Evolutionary conservation across 345 rosid species (phyloP).

Genomic region (Geranium brycei): DNA sequence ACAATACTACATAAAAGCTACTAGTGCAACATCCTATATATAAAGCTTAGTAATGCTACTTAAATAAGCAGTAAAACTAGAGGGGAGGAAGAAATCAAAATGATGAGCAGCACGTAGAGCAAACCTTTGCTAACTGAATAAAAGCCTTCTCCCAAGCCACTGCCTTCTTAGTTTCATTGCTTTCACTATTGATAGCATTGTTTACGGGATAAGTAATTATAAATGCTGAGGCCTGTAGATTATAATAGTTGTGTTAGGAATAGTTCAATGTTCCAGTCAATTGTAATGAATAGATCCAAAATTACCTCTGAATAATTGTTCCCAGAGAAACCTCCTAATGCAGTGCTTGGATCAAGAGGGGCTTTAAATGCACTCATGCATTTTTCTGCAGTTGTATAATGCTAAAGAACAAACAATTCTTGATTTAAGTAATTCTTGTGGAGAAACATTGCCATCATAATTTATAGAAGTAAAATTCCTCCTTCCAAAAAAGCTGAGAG

Average conservation of each 20-base stretch:
- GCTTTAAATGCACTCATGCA: slow-evolving; percentile 95
- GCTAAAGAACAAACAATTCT: slow-evolving; percentile 33
- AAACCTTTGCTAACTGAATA: slow-evolving; percentile 74
- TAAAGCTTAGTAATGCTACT: background rate
- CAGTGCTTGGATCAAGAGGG: slow-evolving; percentile 91
- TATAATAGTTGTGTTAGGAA: slow-evolving; percentile 14
- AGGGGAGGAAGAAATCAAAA: background rate
- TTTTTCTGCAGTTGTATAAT: slow-evolving; percentile 70
- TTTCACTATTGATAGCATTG: slow-evolving; percentile 53
- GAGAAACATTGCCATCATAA: too few species aligned
- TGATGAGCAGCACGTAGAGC: slow-evolving; percentile 2
- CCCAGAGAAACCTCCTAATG: slow-evolving; percentile 85
- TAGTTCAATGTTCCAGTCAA: background rate
- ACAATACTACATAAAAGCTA: background rate
- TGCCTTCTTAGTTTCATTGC: slow-evolving; percentile 57
- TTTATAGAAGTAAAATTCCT: background rate
- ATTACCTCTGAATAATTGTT: slow-evolving; percentile 76
- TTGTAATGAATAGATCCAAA: slow-evolving; percentile 8
- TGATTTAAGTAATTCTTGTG: background rate
- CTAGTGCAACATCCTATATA: background rate
- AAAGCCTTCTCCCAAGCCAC: slow-evolving; percentile 97
- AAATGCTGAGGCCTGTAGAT: slow-evolving; percentile 88
- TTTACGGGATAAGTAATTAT: slow-evolving; percentile 85
- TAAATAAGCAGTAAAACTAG: background rate
- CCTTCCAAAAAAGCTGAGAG: background rate